Conservation (phyloP, 2,329 filamentous ascomycete species). For the Colletotrichum lini region DNA sequence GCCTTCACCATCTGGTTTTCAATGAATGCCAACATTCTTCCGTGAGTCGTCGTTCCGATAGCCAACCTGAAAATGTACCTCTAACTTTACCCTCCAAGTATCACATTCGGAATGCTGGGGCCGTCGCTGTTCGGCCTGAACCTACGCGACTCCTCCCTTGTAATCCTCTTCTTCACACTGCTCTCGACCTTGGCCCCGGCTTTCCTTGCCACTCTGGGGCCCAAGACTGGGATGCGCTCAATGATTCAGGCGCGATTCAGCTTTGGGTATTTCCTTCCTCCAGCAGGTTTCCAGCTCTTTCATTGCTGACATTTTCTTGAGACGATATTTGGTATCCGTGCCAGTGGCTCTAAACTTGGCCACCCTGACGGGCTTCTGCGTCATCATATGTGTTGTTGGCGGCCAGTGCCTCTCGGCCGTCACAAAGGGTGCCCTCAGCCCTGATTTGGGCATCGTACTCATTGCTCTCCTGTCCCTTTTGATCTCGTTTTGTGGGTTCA, state of each 20-base stretch:
- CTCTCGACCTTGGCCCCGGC: conserved; percentile 68
- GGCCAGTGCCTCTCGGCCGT: conserved; percentile 72
- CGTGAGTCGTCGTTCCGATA: conserved; percentile 47
- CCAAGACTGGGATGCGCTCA: conserved; percentile 75
- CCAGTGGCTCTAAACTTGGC: conserved; percentile 74
- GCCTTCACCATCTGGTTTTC: conserved; percentile 65
- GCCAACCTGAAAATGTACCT: background rate
- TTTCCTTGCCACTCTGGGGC: conserved; percentile 70
- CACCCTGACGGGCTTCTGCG: conserved; percentile 74
- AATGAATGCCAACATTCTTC: conserved; percentile 63
- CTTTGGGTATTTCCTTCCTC: conserved; percentile 62
- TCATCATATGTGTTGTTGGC: conserved; percentile 73
- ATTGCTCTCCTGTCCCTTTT: conserved; percentile 69
- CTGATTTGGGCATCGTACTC: conserved; percentile 73
- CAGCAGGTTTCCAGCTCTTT: background rate
- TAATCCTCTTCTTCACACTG: conserved; percentile 76
- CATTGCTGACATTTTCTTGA: conserved; percentile 43
- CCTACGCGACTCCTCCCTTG: conserved; percentile 68
- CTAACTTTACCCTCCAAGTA: conserved; percentile 52
- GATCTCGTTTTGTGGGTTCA: conserved; percentile 74
- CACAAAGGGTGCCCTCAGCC: conserved; percentile 62
- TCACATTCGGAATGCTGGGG: conserved; percentile 76
- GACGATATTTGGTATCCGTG: conserved; percentile 70
- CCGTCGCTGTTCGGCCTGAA: conserved; percentile 68
- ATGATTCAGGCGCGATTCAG: conserved; percentile 76